A percentile compares a stretch with the other conserved stretches of the same genome.
Conservation (phyloP, 208 protist genomes). For the Trypanosomatidae sp. region DNA sequence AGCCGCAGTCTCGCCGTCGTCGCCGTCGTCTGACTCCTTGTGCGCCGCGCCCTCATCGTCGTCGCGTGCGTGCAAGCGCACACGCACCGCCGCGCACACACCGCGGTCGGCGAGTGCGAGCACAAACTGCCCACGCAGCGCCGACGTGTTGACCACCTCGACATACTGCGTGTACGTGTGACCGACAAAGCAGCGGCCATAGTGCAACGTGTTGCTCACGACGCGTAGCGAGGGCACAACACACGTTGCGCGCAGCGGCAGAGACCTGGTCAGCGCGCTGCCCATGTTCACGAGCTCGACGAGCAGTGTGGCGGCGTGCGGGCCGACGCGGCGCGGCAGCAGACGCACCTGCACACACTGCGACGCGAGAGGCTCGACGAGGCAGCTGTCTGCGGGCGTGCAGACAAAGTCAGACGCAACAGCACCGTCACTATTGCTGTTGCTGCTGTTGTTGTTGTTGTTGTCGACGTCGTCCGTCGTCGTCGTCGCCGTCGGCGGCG, state of each 20-base stretch:
- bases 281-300: conserved; percentile 92
- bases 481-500: too few relatives aligned
- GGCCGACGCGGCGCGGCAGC: conserved; percentile 53
- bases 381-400: too few relatives aligned
- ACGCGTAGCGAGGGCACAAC: conserved; percentile 76
- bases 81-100: background rate
- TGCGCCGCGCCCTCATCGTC: too few relatives aligned
- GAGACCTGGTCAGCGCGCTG: conserved; percentile 48
- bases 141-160: conserved; percentile 84
- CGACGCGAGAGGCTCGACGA: conserved; percentile 39
- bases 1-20: too few relatives aligned
- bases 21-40: too few relatives aligned
- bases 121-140: conserved; percentile 88
- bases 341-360: conserved; percentile 68
- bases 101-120: conserved; percentile 32
- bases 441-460: too few relatives aligned
- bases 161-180: conserved; percentile 80
- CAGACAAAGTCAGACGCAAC: too few relatives aligned
- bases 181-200: conserved; percentile 85
- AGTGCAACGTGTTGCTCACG: conserved; percentile 54
- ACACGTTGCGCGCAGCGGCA: conserved; percentile 80
- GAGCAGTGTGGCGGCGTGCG: conserved; percentile 72
- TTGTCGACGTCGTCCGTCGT: too few relatives aligned
- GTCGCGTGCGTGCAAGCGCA: background rate
- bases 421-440: too few relatives aligned